These are phyloP conservation scores for Didymella pomorum DNA, from an alignment of 2,329 filamentous ascomycete genomes.

Conservation along the genomic window DNA sequence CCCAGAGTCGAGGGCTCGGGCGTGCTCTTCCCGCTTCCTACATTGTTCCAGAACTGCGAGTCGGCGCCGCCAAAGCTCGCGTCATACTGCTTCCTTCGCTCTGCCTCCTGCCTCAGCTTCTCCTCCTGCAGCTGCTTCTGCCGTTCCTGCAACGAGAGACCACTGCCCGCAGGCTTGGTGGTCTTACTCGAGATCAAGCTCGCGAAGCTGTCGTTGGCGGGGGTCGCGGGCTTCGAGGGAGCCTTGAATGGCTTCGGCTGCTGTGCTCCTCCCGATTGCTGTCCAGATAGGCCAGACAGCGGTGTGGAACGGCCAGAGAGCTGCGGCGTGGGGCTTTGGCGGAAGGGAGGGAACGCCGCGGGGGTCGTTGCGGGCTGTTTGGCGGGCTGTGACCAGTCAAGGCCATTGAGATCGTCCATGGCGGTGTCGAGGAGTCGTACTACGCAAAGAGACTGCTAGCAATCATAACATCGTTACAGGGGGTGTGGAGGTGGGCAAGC, in stretches of 20 bases:
- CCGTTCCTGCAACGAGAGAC: slow-evolving; percentile 71
- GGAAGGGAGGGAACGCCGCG: slow-evolving; percentile 46
- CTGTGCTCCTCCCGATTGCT: slow-evolving; percentile 52
- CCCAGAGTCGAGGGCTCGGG: slow-evolving; percentile 51
- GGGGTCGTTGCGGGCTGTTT: slow-evolving; percentile 40
- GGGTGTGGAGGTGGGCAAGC: slow-evolving; percentile 8
- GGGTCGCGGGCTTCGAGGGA: slow-evolving; percentile 61
- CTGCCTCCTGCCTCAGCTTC: slow-evolving; percentile 77
- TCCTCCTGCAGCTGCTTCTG: slow-evolving; percentile 78
- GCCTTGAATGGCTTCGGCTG: slow-evolving; percentile 54
- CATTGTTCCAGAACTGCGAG: slow-evolving; percentile 76
- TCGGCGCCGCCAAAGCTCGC: slow-evolving; percentile 75
- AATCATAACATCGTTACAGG: slow-evolving; percentile 37
- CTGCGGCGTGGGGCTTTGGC: slow-evolving; percentile 50
- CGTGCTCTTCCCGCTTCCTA: slow-evolving; percentile 65
- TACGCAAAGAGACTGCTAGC: slow-evolving; percentile 17
- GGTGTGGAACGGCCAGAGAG: slow-evolving; percentile 52
- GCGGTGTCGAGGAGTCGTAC: slow-evolving; percentile 15
- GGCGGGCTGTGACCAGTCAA: slow-evolving; percentile 56
- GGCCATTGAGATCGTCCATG: slow-evolving; percentile 60
- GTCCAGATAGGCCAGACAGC: slow-evolving; percentile 47
- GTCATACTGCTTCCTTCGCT: slow-evolving; percentile 74
- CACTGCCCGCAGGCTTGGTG: slow-evolving; percentile 68
- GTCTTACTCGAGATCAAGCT: slow-evolving; percentile 71
- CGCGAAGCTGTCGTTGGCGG: slow-evolving; percentile 75